Base-by-base conservation (phyloP, 78 protist species). In the Diacronema lutheri region DNA sequence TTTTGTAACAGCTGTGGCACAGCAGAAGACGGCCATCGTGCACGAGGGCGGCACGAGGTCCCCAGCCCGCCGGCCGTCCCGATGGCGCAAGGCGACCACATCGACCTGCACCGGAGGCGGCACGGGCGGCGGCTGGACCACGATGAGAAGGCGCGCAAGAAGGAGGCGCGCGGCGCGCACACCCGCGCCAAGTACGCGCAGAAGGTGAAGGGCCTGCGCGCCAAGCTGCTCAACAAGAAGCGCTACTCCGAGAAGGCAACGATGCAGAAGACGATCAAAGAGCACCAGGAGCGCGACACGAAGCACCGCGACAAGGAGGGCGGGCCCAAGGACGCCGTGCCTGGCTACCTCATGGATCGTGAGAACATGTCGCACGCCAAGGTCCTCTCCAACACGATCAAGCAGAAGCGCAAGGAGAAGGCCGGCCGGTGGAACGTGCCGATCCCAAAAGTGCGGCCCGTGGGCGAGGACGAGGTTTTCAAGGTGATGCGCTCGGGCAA, bases 381-480 rank as follows among this genome's bases (percentile, higher is more conserved):
- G 88, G 89, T 86, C 33, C 89, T 97, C 40, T 88, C 95, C 77
- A 97, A 98, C 83, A 97, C 97, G 84, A 81, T 98, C 38, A 98
- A 98, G 93, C 99, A 98, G 80, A 97, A 97, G 92, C 86, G 99
- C 20, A 97, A 97, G 88, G 99, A 98, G 74, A 97, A 97, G 89
- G 99, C 99, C 1, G 99, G 99, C 12, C 97, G 97, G 79, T 97
- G 99, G 99, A 64, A 77, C 31, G 99, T 99, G 29, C 99, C 99
- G 9, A 74, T 99, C 29, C 99, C 99, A 4, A 95, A 97, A 83
- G 99, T 98, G 26, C 62, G 90, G 58, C 79, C 79, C 5, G 58
- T 71, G 33, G 33, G 33, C 41, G 79, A 71, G 38, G 79, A 71
- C 40, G 99, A 99, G 88, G 94, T 98, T 81, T 97, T 99, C 90